phyloP scores from a whole-genome alignment of 2,329 filamentous ascomycete species.

The Apiospora arundinis region DNA sequence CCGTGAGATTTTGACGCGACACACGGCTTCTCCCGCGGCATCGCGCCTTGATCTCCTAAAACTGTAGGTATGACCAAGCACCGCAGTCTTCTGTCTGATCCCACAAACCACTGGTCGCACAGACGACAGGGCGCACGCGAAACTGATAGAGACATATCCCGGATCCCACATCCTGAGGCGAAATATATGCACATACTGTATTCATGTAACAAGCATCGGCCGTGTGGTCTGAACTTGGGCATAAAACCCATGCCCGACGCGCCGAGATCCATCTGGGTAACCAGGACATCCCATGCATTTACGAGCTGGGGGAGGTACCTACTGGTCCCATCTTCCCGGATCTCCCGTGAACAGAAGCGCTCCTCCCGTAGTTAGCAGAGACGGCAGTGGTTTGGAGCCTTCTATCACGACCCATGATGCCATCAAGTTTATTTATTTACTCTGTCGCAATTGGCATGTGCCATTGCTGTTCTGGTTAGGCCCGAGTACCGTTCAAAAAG shows the following conservation, averaged over 20 bases:
- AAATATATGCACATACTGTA: background rate
- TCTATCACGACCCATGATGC: background rate
- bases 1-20: background rate
- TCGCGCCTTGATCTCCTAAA: background rate
- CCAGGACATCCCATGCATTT: background rate
- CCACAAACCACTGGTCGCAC: background rate
- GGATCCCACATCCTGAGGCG: background rate
- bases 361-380: background rate
- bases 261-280: conserved; percentile 1
- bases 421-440: background rate
- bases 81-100: background rate
- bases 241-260: background rate
- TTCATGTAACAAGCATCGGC: conserved; percentile 5
- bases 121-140: background rate
- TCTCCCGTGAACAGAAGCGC: conserved; percentile 5
- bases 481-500: background rate
- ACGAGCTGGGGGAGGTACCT: background rate
- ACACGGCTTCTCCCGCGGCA: conserved; percentile 14
- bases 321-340: conserved; percentile 1
- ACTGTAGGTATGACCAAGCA: conserved; percentile 11
- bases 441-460: background rate
- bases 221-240: conserved; percentile 14
- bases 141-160: background rate
- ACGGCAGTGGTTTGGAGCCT: background rate
- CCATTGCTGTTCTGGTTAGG: background rate